Base-by-base conservation (phyloP, 371 early-diverging fungal species). In the Rhizopus sp. region DNA sequence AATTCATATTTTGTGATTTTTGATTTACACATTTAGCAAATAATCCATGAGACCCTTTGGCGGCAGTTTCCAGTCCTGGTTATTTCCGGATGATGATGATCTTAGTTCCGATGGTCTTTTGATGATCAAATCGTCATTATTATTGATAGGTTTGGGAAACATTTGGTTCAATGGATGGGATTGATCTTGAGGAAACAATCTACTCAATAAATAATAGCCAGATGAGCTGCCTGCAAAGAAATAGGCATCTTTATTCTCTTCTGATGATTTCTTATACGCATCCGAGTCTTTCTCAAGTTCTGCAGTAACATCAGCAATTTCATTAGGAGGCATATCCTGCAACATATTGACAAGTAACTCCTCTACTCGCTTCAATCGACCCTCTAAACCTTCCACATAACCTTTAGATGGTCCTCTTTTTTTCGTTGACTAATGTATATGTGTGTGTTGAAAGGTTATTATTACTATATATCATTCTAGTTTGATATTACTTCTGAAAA, bases 191-290 rank as follows among this genome's bases (percentile, higher is more conserved):
- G 67, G 59, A 42, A 72, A 66, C 17, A 72, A 23, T 37, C 64
- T 54, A 30, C 55, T 61, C 47, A 77, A 42, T 17, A 77, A 34
- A 59, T 77, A 71, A 10, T 71, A 57, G 3, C 77, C 77, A 3
- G 77, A 77, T 0, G 77, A 77, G 29, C 73, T 71, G 13, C 77
- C 77, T 34, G 71, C 52, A 35, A 77, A 5, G 57, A 58, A 41
- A 58, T 47, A 7, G 59, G 66, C 45, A 0, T 29, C 32, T 23
- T 32, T 51, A 30, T 45, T 34, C 10, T 54, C 35, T 9, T 10
- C n/a, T 53, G 16, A 8, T 42, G 3, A 31, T 8, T 9, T 52
- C 35, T 35, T 30, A 7, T 8, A 12, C 12, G 5, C 30, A 29
- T 46, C n/a, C 29, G 37, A 39, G n/a, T 55, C 46, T 29, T 29